Conservation (phyloP, 768 basidiomycete species). For the Trametes sanguinea region DNA sequence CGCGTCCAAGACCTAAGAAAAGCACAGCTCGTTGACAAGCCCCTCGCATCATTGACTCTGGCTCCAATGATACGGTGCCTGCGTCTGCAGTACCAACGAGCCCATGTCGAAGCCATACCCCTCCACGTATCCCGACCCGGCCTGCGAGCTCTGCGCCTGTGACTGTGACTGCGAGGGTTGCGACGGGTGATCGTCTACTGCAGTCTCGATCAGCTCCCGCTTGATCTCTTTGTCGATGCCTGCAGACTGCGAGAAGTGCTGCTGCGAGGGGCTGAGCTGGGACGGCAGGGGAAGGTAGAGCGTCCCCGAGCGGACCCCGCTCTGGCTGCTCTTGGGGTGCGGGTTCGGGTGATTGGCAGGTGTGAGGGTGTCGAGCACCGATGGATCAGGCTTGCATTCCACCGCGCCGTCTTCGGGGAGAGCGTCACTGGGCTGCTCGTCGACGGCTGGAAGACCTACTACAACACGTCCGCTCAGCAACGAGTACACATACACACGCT, state of each 20-base stretch:
- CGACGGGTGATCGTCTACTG: not conserved
- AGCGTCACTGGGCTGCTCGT: not conserved
- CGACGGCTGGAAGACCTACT: constrained; percentile 1
- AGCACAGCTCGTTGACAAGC: not conserved
- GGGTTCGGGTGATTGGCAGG: not conserved
- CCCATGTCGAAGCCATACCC: constrained; percentile 16
- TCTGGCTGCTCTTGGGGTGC: not conserved
- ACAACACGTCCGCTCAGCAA: not conserved
- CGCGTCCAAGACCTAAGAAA: no score
- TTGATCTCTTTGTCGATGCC: constrained; percentile 4
- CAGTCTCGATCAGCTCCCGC: constrained; percentile 7
- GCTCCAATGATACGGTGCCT: constrained; percentile 13
- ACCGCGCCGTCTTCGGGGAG: not conserved
- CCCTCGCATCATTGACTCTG: not conserved
- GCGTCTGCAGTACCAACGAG: constrained; percentile 17
- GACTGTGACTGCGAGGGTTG: no score
- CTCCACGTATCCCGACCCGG: constrained; percentile 4
- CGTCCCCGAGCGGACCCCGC: constrained; percentile 12
- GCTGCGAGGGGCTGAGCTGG: not conserved
- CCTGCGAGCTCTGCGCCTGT: not conserved
- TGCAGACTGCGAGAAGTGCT: not conserved
- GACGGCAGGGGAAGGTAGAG: constrained; percentile 5
- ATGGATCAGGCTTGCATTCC: not conserved
- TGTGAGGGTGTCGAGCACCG: not conserved
- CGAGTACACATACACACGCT: no score